phyloP scores from a whole-genome alignment of 805 yeast species.

The Starmerella sirachaensis region DNA sequence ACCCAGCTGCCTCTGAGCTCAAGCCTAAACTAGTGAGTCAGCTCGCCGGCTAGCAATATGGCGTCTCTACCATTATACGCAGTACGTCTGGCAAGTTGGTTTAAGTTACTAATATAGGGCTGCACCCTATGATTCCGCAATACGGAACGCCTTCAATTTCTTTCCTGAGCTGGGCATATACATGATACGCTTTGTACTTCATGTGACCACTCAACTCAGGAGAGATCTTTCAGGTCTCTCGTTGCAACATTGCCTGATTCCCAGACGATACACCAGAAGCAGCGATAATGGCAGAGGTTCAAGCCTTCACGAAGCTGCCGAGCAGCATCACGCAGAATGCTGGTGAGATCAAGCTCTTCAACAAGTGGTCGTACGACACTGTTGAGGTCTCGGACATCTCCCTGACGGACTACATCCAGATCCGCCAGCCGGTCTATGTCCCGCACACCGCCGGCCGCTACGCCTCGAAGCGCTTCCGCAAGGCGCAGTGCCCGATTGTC shows the following conservation, averaged over 20 bases:
- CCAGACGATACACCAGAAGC: constrained; percentile 7
- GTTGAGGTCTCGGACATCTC: constrained; percentile 97
- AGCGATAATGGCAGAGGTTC: constrained; percentile 45
- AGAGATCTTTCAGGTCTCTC: constrained; percentile 5
- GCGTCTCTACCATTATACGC: no score
- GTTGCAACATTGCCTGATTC: neutral
- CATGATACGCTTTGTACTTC: constrained; percentile 1
- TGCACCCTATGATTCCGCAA: neutral
- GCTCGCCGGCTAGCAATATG: no score
- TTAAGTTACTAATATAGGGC: constrained; percentile 13
- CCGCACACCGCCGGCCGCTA: constrained; percentile 99
- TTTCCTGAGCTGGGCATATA: no score
- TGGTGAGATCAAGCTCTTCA: constrained; percentile 93
- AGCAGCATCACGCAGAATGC: constrained; percentile 93
- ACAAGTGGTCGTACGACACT: constrained; percentile 99
- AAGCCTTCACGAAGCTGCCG: constrained; percentile 93
- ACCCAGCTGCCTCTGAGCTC: no score
- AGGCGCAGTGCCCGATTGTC: constrained; percentile 98
- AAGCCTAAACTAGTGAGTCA: no score
- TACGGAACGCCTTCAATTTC: neutral
- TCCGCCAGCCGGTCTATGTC: constrained; percentile 93
- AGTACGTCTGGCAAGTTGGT: no score
- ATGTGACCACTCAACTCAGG: constrained; percentile 14
- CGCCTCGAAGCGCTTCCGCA: constrained; percentile 99
- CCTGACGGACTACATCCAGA: constrained; percentile 94